A percentile compares a stretch with the other conserved stretches of the same genome.
phyloP scores from a whole-genome alignment of 352 stramenopile genomes.

The Phytophthora podocarpi region DNA sequence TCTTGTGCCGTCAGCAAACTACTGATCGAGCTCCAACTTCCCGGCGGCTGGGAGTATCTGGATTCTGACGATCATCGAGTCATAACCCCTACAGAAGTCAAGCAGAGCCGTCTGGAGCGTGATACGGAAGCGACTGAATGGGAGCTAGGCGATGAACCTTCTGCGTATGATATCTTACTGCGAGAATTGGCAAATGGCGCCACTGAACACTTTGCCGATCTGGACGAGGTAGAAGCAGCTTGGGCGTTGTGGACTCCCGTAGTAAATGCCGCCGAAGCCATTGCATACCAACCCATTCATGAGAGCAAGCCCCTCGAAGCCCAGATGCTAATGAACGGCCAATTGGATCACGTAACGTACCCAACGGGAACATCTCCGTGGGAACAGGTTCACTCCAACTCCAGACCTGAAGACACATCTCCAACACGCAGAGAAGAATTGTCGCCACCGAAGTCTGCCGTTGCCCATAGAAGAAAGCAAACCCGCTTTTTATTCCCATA shows the following conservation, averaged over 20 bases:
- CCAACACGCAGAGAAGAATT: constrained; percentile 20
- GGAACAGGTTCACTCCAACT: background rate
- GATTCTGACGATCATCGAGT: background rate
- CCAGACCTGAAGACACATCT: background rate
- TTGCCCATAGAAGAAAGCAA: background rate
- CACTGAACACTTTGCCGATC: constrained; percentile 44
- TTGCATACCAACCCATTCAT: background rate
- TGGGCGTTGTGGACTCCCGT: constrained; percentile 74
- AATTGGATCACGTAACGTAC: constrained; percentile 2
- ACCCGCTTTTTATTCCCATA: constrained; percentile 35
- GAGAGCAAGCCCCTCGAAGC: background rate
- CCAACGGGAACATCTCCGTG: constrained; percentile 25
- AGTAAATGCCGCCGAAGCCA: constrained; percentile 37
- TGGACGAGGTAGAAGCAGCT: constrained; percentile 66
- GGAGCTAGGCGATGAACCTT: constrained; percentile 39
- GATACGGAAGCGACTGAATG: constrained; percentile 3
- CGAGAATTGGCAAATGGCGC: constrained; percentile 23
- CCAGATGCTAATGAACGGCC: background rate
- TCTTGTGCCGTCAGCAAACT: constrained; percentile 32
- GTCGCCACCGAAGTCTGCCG: constrained; percentile 3
- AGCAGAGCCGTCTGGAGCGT: background rate
- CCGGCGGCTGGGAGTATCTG: constrained; percentile 18
- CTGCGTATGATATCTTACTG: constrained; percentile 45
- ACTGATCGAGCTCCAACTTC: constrained; percentile 1
- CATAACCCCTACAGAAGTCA: constrained; percentile 4